phyloP scores from a whole-genome alignment of 2,329 filamentous ascomycete species.

The Claviceps pusilla region DNA sequence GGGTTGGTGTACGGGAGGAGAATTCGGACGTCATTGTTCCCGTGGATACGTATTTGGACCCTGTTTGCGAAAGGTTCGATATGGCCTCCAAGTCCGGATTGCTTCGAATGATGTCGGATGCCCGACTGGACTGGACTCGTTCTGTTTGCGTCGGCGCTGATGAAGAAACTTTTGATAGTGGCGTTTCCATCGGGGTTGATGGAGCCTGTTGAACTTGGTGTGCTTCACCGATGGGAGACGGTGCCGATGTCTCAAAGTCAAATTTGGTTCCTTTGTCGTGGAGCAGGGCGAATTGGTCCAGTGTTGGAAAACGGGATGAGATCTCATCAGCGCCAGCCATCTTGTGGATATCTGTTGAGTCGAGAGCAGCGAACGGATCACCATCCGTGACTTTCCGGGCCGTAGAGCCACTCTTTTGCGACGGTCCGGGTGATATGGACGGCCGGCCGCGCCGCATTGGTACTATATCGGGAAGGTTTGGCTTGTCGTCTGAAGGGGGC shows the following conservation, averaged over 20 bases:
- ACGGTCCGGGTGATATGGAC: slow-evolving; percentile 23
- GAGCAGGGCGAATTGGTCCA: slow-evolving; percentile 84
- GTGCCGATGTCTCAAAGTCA: slow-evolving; percentile 52
- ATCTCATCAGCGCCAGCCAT: slow-evolving; percentile 55
- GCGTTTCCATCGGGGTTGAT: slow-evolving; percentile 14
- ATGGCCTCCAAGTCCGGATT: slow-evolving; percentile 48
- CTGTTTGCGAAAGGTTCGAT: slow-evolving; percentile 33
- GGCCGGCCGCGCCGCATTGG: slow-evolving; percentile 82
- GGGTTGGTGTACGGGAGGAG: slow-evolving; percentile 27
- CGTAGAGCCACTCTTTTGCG: slow-evolving; percentile 38
- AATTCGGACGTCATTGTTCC: slow-evolving; percentile 67
- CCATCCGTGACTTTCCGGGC: slow-evolving; percentile 50
- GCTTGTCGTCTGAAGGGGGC: slow-evolving; percentile 54
- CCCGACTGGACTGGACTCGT: slow-evolving; percentile 35
- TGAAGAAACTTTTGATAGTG: slow-evolving; percentile 24
- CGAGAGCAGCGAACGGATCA: slow-evolving; percentile 85
- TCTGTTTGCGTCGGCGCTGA: slow-evolving; percentile 26
- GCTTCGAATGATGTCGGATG: slow-evolving; percentile 48
- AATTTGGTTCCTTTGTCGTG: slow-evolving; percentile 76
- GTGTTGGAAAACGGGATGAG: slow-evolving; percentile 69
- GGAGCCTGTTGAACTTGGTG: slow-evolving; percentile 9
- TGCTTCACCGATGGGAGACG: slow-evolving; percentile 31
- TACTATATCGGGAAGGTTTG: slow-evolving; percentile 70
- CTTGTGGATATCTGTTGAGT: slow-evolving; percentile 38
- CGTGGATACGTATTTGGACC: slow-evolving; percentile 33